Evolutionary conservation across 345 rosid species (phyloP), one percentile per base, ranked within the genome.

Genomic region (Murraya paniculata): DNA sequence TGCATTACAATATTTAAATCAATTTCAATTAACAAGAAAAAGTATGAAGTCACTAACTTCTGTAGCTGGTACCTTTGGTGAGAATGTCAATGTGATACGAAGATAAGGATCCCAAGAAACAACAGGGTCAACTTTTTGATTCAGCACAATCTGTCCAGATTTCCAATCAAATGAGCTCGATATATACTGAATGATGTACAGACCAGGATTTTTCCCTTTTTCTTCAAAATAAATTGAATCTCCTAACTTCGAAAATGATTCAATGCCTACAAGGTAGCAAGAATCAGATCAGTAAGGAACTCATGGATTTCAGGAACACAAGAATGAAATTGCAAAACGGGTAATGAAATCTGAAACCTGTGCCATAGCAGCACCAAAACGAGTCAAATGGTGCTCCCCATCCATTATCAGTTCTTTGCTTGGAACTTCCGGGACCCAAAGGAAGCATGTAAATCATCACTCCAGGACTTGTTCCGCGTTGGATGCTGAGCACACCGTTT

Each of bases 191-290:
- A 84, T 91, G 80, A 95, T 82, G 81, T 92, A 95, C 77, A 95
- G 93, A 72, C 88, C 86, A 39, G 94, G 95, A 81, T 39, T 71
- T 19, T 76, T 80, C 25, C 93, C 94, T 84, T 87, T 87, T 85
- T 92, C 89, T 87, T 93, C 93, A 76, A 93, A 95, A 62, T 93
- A 95, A 68, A 95, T 91, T 45, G 98, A 96, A 86, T 93, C 98
- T 76, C 99, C 99, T 68, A 95, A 85, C 83, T 95, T 95, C 48
- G 99, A 91, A 75, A 95, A 95, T 0, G 98, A 93, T 81, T 95
- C 98, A 79, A 91, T 82, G 60, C 95, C 98, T 95, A 73, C 73
- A 28, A n/a, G 24, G 28, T 7, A 55, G 71, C 30, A 68, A 61
- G 25, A 13, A 74, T 48, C 31, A 28, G 28, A 28, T 25, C 60